Conservation (phyloP, 257 asterid genomes). For the Nemophila menziesii region DNA sequence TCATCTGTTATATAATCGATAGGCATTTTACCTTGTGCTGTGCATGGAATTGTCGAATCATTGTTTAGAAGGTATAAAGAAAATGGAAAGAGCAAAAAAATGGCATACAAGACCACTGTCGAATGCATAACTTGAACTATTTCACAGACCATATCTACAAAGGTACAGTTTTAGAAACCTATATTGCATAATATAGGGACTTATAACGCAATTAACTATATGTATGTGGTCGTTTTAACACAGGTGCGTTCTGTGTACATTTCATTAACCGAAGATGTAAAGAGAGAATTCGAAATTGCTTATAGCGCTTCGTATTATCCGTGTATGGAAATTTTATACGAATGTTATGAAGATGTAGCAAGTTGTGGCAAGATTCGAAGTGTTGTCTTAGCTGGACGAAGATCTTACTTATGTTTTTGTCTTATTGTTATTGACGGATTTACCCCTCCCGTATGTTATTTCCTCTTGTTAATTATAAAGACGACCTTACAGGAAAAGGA, state of each 20-base stretch:
- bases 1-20: slow-evolving; percentile 6
- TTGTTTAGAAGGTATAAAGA: slow-evolving; percentile 89
- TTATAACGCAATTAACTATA: not conserved
- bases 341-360: slow-evolving; percentile 96
- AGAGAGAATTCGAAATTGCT: slow-evolving; percentile 72
- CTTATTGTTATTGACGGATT: not conserved
- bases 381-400: slow-evolving; percentile 95
- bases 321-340: slow-evolving; percentile 93
- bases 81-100: slow-evolving; percentile 79
- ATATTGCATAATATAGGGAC: no score
- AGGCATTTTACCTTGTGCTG: slow-evolving; percentile 97
- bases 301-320: slow-evolving; percentile 92
- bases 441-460: not conserved
- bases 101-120: slow-evolving; percentile 89
- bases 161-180: no score
- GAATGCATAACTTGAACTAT: slow-evolving; percentile 80
- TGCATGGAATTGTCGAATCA: slow-evolving; percentile 90
- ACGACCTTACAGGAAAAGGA: slow-evolving; percentile 51
- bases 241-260: slow-evolving; percentile 90
- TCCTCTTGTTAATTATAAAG: no score
- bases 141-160: slow-evolving; percentile 78
- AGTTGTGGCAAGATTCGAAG: slow-evolving; percentile 88
- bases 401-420: slow-evolving; percentile 54
- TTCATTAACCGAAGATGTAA: slow-evolving; percentile 62
- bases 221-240: slow-evolving; percentile 5